These are phyloP conservation scores for Dendrobium officinale DNA, from an alignment of 106 monocot species.

Conservation along the genomic window DNA sequence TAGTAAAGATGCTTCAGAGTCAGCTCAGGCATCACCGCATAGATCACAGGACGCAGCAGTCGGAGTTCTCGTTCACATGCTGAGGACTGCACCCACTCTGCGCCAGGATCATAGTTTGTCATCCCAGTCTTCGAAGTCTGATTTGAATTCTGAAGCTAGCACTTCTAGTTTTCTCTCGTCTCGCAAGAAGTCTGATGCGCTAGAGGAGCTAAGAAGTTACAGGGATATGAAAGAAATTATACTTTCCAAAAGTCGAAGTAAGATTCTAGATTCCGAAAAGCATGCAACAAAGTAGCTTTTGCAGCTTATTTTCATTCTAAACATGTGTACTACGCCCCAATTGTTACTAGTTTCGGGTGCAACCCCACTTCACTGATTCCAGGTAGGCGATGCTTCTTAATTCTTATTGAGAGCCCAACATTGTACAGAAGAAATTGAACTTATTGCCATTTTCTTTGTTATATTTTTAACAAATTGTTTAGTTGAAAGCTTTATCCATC, in stretches of 20 bases:
- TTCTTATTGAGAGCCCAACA: neutral
- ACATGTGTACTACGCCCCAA: neutral
- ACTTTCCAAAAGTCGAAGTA: conserved; percentile 42
- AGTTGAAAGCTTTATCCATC: no score
- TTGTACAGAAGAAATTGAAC: neutral
- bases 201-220: conserved; percentile 71
- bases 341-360: neutral
- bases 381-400: neutral
- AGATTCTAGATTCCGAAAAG: neutral
- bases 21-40: conserved; percentile 23
- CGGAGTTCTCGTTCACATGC: conserved; percentile 74
- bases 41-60: conserved; percentile 90
- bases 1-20: conserved; percentile 38
- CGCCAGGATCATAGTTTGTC: conserved; percentile 50
- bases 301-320: conserved; percentile 13
- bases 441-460: conserved; percentile 3
- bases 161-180: conserved; percentile 46
- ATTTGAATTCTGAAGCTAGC: conserved; percentile 27
- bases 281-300: neutral
- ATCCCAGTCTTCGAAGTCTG: conserved; percentile 35
- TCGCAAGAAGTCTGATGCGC: conserved; percentile 63
- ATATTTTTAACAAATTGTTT: no score
- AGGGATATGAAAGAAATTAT: conserved; percentile 68
- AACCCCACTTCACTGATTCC: neutral
- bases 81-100: conserved; percentile 61